Base-by-base conservation (phyloP, 305 asterid genomes). In the Salvia sclarea region DNA sequence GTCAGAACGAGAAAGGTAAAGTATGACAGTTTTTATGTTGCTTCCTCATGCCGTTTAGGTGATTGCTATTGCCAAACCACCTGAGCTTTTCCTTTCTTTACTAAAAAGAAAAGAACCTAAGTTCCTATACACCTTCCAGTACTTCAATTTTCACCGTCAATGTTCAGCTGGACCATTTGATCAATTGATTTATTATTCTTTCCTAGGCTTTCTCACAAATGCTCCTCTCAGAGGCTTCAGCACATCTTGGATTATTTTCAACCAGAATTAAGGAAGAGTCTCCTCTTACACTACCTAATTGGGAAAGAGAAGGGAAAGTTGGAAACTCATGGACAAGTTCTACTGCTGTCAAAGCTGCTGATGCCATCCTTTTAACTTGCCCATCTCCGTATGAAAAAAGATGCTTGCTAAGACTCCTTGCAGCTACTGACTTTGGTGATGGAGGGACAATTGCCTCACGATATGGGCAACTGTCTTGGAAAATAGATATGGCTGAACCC, bases 141-240 rank as follows among this genome's bases (percentile, higher is more conserved):
- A 8, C 65, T 52, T 70, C 25, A 41, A 6, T 48, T 62, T 57
- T 68, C 10, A 6, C 63, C 53, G 52, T 52, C 58, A 58, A 35
- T 33, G 11, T 33, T 56, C 41, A 61, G 56, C 61, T 66, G 43
- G 57, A 11, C 17, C 33, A 22, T 52, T 43, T 56, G 53, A 67
- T 72, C 59, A 56, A 53, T 68, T 68, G 40, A 63, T 59, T 54
- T 65, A 66, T 68, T 48, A 65, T 68, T 74, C 53, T 44, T 65
- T 66, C 63, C 59, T 81, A 95, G 99, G 99, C 99, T 68, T 88
- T 89, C 83, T 86, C 97, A 45, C 99, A 95, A 74, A 89, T 95
- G 98, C 99, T 98, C 64, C 94, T 95, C 60, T 79, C 95, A 48
- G 98, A 95, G 79, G 95, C 97, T 68, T 82, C 95, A 28, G 99